Evolutionary conservation across 192 early-diverging fungal genomes (phyloP).

Genomic region (Paraglomus occultum): DNA sequence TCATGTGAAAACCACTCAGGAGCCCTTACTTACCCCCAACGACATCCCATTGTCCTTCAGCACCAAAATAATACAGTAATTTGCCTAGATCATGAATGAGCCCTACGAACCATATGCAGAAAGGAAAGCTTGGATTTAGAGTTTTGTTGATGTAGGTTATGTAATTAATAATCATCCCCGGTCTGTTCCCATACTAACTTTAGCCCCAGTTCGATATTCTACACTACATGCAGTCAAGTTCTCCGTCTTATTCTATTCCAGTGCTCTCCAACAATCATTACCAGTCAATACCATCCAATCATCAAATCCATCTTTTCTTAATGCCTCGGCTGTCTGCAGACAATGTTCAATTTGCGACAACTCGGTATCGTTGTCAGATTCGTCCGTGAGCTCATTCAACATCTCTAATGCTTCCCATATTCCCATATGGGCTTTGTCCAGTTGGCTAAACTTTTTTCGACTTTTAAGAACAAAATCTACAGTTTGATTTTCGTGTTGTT

Average conservation of each 20-base stretch:
- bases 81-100: constrained; percentile 58
- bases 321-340: constrained; percentile 51
- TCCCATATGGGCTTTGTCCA: constrained; percentile 34
- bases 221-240: no score
- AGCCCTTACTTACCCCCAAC: constrained; percentile 10
- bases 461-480: constrained; percentile 31
- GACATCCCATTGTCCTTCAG: constrained; percentile 50
- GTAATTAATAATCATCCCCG: no score
- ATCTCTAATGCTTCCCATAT: constrained; percentile 51
- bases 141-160: no score
- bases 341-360: constrained; percentile 50
- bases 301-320: constrained; percentile 33
- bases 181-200: no score
- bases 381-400: constrained; percentile 44
- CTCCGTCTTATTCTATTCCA: no score
- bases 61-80: constrained; percentile 40
- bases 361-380: constrained; percentile 54
- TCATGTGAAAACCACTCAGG: neutral
- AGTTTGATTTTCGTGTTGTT: constrained; percentile 45
- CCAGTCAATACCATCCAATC: constrained; percentile 47
- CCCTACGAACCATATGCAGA: neutral
- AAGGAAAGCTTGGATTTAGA: no score
- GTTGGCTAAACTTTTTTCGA: constrained; percentile 26
- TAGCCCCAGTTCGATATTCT: no score
- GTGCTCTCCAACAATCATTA: neutral